Evolutionary conservation across 148 eudicot genomes (phyloP).

Genomic region (Fagopyrum homotropicum): DNA sequence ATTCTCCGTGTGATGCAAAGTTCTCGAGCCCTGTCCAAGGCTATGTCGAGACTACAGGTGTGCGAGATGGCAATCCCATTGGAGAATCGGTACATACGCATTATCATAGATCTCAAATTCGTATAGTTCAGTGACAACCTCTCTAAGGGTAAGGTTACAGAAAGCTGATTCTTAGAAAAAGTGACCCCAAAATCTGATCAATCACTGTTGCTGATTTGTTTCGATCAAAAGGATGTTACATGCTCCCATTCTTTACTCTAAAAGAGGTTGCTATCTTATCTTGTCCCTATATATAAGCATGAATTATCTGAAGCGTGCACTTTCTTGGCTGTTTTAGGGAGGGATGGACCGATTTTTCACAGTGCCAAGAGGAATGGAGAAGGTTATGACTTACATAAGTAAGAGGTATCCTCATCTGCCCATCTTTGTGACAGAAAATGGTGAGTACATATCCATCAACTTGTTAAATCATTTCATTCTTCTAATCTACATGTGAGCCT

Average conservation of each 20-base stretch:
- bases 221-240: too few species aligned
- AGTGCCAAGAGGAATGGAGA: slow-evolving; percentile 71
- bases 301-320: not conserved
- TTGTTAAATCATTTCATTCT: not conserved
- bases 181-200: too few species aligned
- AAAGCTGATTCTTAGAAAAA: too few species aligned
- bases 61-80: slow-evolving; percentile 46
- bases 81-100: slow-evolving; percentile 42
- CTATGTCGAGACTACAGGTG: slow-evolving; percentile 24
- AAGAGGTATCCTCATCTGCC: slow-evolving; percentile 47
- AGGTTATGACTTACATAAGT: slow-evolving; percentile 34
- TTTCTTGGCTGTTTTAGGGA: slow-evolving; percentile 23
- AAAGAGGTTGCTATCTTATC: too few species aligned
- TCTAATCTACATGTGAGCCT: too few species aligned
- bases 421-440: slow-evolving; percentile 61
- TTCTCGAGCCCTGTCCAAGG: slow-evolving; percentile 46
- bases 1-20: slow-evolving; percentile 25
- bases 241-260: too few species aligned
- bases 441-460: slow-evolving; percentile 19
- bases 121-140: too few species aligned
- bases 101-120: not conserved
- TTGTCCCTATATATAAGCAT: not conserved
- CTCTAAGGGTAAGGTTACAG: too few species aligned
- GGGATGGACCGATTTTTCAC: slow-evolving; percentile 35
- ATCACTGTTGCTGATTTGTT: too few species aligned